Conservation (phyloP, 1,284 basidiomycete species). For the Ceratobasidium sp. region DNA sequence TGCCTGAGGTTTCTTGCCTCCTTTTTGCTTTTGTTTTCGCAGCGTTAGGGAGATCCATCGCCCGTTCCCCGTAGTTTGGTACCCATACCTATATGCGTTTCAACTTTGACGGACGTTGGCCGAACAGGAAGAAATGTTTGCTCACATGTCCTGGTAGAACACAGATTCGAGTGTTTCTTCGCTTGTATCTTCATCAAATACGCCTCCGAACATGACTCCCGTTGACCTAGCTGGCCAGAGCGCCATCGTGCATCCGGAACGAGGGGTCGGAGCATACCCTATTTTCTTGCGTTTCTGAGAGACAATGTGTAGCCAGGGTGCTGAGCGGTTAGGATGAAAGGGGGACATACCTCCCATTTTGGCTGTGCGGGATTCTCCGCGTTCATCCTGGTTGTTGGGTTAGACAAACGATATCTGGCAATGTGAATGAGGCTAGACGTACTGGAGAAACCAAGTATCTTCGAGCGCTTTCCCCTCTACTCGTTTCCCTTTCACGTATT, state of each 20-base stretch:
- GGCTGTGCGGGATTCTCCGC: conserved; percentile 30
- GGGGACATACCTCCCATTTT: conserved; percentile 31
- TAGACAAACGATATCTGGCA: neutral
- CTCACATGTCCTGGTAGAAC: conserved; percentile 87
- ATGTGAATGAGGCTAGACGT: conserved; percentile 48
- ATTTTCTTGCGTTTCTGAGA: conserved; percentile 74
- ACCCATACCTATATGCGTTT: conserved; percentile 72
- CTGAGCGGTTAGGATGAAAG: conserved; percentile 56
- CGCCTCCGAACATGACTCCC: conserved; percentile 91
- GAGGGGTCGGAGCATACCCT: conserved; percentile 75
- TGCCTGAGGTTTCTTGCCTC: conserved; percentile 62
- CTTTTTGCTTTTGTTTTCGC: conserved; percentile 66
- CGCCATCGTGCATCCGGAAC: conserved; percentile 89
- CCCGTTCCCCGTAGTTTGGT: conserved; percentile 83
- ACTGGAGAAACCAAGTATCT: conserved; percentile 93
- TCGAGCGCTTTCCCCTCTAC: conserved; percentile 90
- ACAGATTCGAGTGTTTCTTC: conserved; percentile 89
- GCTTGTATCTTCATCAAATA: conserved; percentile 88
- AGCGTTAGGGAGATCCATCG: conserved; percentile 85
- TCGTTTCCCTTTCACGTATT: conserved; percentile 89
- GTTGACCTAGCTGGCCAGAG: conserved; percentile 77
- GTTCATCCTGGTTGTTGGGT: conserved; percentile 21
- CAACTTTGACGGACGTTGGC: neutral
- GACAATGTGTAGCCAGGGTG: conserved; percentile 49
- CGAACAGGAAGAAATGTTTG: conserved; percentile 39